phyloP scores from a whole-genome alignment of 202 grass and related monocot genomes.

The Digitaria exilis region DNA sequence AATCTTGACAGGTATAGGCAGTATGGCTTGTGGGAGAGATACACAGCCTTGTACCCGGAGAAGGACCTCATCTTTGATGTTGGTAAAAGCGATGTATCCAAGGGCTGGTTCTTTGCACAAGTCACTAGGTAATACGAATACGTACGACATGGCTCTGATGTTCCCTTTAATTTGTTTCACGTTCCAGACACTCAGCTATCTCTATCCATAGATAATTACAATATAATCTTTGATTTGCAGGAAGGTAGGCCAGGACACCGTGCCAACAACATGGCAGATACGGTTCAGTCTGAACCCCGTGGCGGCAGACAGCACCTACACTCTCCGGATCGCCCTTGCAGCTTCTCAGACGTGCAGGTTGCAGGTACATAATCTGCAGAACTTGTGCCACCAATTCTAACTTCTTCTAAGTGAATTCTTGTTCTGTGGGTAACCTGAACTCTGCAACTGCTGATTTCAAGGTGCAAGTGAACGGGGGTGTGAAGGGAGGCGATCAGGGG shows the following conservation, averaged over 20 bases:
- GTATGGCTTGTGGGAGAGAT: constrained; percentile 83
- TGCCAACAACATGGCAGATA: constrained; percentile 58
- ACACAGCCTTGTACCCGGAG: constrained; percentile 51
- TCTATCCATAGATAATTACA: too few relatives aligned
- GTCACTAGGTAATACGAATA: constrained; percentile 57
- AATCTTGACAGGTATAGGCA: constrained; percentile 55
- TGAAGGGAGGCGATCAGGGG: neutral
- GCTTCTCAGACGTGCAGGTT: constrained; percentile 42
- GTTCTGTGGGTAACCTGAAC: neutral
- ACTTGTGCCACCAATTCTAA: neutral
- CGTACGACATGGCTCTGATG: neutral
- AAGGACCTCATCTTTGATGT: constrained; percentile 55
- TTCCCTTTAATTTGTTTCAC: neutral
- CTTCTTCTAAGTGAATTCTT: neutral
- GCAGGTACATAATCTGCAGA: constrained; percentile 29
- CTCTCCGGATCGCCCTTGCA: constrained; percentile 50
- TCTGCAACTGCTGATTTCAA: neutral
- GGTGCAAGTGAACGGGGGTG: constrained; percentile 52
- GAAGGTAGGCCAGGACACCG: constrained; percentile 8
- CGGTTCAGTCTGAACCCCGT: constrained; percentile 42
- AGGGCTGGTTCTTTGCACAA: constrained; percentile 79
- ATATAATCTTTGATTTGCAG: constrained; percentile 33
- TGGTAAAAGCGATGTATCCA: constrained; percentile 42
- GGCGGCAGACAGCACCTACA: constrained; percentile 27
- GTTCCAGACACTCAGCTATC: too few relatives aligned